Base-by-base conservation (phyloP, 305 asterid genomes). In the Andrographis paniculata region DNA sequence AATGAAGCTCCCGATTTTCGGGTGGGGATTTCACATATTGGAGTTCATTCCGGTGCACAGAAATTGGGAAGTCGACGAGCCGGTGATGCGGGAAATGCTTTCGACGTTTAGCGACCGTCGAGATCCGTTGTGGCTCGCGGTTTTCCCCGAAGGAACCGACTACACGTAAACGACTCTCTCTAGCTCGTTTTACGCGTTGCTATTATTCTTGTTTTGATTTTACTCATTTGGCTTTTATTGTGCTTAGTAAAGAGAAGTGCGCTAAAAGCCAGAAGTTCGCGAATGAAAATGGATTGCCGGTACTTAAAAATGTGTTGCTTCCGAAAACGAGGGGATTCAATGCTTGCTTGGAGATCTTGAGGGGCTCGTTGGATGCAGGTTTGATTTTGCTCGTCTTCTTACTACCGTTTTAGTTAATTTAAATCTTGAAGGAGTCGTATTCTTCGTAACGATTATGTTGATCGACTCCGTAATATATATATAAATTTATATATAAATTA, bases 61-160 rank as follows among this genome's bases (percentile, higher is more conserved):
- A 50, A 72, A 74, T 43, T 80, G 87, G 92, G 79, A 71, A 40
- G 66, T 62, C 18, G 91, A 80, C 35, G 73, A 71, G 50, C 46
- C 67, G 1, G 56, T 69, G 16, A 72, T 80, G 69, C 61, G 27
- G 3, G 44, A 53, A 37, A 77, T 53, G 77, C 84, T 80, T 45
- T 72, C 77, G 2, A 69, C 66, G 18, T 64, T 61, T 58, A 40
- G 61, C 37, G 35, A 61, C 54, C 67, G 38, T 10, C 59, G 16
- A 15, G 87, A 80, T 68, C 79, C 92, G 2, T 42, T 80, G 58
- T 77, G 87, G 92, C 79, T 80, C 40, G 73, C 75, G 24, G 67
- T 80, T 33, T 80, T 80, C 63, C 87, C 87, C 3, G 87, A 80
- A 72, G 92, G 92, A 59, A 80, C 84, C 12, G 87, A 80, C 57